Evolutionary conservation across 163 green algal species (phyloP), one percentile per base, ranked within the genome.

Genomic region (Prototheca cutis): DNA sequence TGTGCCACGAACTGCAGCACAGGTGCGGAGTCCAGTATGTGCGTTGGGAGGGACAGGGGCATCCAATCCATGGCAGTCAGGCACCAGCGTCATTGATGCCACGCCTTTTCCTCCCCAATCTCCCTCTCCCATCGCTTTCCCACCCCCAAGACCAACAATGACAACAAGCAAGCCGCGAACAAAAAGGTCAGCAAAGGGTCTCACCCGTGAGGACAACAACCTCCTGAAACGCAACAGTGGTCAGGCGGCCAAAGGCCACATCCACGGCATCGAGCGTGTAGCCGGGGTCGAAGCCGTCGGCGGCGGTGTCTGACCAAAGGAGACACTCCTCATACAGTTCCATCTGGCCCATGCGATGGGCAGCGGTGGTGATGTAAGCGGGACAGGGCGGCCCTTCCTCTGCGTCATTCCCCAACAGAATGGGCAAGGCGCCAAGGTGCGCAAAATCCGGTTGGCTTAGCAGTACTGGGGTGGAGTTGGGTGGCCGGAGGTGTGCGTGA

Each of bases 181-280:
- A n/a, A n/a, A n/a, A n/a, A n/a, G n/a, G n/a, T n/a, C n/a, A n/a
- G n/a, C n/a, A n/a, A n/a, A n/a, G n/a, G n/a, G n/a, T n/a, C n/a
- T n/a, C n/a, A n/a, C n/a, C n/a, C n/a, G n/a, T n/a, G n/a, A n/a
- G n/a, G n/a, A n/a, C n/a, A n/a, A 80, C 36, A 45, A 23, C 18
- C 40, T 85, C 71, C 27, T 55, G 64, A 68, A 75, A 89, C 15
- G 75, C 67, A 39, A 90, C 62, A 31, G 73, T 66, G 2, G 36
- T 67, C 48, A 84, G 24, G 39, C 54, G 48, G 3, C 32, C 32
- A 61, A 96, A 96, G 2, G 83, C 89, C 17, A 40, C 58, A 57
- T 93, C 86, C n/a, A 96, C 74, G 63, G 95, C 83, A 36, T 93
- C 80, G 24, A 90, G 62, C 29, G 61, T 60, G 61, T 89, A 95